Percentiles rank a stretch among this genome's conserved stretches.
Conservation (phyloP, 495 filamentous ascomycete genomes). For the Tuber magnatum region DNA sequence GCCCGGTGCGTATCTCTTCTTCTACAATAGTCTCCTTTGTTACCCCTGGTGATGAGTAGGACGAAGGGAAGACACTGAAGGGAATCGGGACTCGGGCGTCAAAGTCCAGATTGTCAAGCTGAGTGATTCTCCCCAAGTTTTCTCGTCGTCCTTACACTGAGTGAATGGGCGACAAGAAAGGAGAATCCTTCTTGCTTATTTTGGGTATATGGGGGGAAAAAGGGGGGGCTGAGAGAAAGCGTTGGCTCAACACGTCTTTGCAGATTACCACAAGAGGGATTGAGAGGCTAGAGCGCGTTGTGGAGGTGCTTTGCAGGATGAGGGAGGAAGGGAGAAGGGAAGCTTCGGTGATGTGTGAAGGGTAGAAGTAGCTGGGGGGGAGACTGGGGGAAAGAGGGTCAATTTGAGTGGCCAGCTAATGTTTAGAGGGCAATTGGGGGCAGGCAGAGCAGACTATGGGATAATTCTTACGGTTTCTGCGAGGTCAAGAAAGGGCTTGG, state of each 20-base stretch:
- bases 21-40: conserved; percentile 70
- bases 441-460: neutral
- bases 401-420: conserved; percentile 27
- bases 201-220: conserved; percentile 26
- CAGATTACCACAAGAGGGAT: conserved; percentile 25
- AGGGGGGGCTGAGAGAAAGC: conserved; percentile 17
- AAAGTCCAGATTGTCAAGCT: conserved; percentile 99
- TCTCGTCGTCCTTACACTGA: conserved; percentile 38
- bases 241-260: conserved; percentile 29
- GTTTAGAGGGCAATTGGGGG: neutral
- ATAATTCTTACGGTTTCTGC: neutral
- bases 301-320: conserved; percentile 18
- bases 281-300: conserved; percentile 32
- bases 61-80: conserved; percentile 98
- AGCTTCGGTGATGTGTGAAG: conserved; percentile 37
- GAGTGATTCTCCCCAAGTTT: conserved; percentile 38
- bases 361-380: conserved; percentile 37
- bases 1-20: conserved; percentile 73
- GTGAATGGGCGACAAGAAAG: conserved; percentile 40
- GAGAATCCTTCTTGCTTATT: conserved; percentile 39
- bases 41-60: conserved; percentile 76
- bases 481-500: neutral
- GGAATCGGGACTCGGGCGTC: conserved; percentile 98
- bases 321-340: conserved; percentile 33
- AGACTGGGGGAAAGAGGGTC: conserved; percentile 26